These are phyloP conservation scores for Phytophthora pluvialis DNA, from an alignment of 352 stramenopile species.

Conservation along the genomic window DNA sequence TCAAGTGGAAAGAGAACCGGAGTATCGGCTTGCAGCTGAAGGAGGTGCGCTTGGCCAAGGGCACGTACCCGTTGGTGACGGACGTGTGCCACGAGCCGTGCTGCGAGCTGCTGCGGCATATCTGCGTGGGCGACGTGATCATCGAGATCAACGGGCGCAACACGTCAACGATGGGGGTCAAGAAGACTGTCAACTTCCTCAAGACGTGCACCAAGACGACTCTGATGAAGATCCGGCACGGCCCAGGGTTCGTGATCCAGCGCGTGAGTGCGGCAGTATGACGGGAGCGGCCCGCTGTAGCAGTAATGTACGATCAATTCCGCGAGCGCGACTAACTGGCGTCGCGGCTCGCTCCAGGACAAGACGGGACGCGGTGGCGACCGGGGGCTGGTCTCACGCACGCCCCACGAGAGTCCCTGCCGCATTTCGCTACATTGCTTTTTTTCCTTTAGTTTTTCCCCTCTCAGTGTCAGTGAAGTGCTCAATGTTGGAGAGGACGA, in stretches of 20 bases:
- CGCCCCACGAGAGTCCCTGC: background rate
- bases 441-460: conserved; percentile 41
- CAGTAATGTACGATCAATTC: conserved; percentile 51
- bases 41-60: conserved; percentile 79
- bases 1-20: conserved; percentile 91
- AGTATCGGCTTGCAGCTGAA: conserved; percentile 87
- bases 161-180: conserved; percentile 88
- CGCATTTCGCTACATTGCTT: conserved; percentile 31
- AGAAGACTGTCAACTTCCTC: conserved; percentile 90
- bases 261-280: conserved; percentile 80
- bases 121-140: conserved; percentile 86
- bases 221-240: conserved; percentile 85
- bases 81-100: conserved; percentile 87
- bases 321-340: conserved; percentile 27
- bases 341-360: conserved; percentile 17
- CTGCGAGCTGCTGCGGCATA: conserved; percentile 83
- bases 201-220: conserved; percentile 89
- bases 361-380: conserved; percentile 12
- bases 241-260: conserved; percentile 72
- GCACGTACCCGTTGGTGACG: conserved; percentile 80
- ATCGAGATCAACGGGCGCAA: conserved; percentile 91
- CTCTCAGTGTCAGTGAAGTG: conserved; percentile 56
- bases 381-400: background rate
- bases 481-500: conserved; percentile 47
- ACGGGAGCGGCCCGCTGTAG: conserved; percentile 34